A percentile compares a stretch with the other conserved stretches of the same genome.
These are phyloP conservation scores for Styphnolobium japonicum DNA, from an alignment of 306 rosid genomes.

Conservation along the genomic window DNA sequence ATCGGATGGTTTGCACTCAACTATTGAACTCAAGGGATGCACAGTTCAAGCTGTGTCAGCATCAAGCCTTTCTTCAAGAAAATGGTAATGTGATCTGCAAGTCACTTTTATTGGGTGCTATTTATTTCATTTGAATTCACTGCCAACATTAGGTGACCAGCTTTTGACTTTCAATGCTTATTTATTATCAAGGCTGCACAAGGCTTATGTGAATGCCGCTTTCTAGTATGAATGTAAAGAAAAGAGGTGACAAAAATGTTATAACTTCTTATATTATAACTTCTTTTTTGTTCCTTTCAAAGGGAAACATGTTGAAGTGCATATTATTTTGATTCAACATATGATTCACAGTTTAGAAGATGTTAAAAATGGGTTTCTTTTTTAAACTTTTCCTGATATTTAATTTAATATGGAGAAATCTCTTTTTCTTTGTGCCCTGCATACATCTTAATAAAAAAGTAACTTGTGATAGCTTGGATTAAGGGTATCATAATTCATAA, in stretches of 20 bases:
- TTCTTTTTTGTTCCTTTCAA: background rate
- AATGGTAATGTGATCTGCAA: slow-evolving; percentile 61
- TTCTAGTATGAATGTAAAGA: background rate
- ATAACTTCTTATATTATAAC: background rate
- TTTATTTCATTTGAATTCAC: slow-evolving; percentile 7
- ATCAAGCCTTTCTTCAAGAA: slow-evolving; percentile 61
- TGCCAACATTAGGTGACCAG: background rate
- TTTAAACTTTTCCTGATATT: background rate
- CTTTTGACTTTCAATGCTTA: background rate
- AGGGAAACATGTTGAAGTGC: background rate
- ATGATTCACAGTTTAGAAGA: background rate
- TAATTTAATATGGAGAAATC: background rate
- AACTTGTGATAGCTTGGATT: slow-evolving; percentile 6
- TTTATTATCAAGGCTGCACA: background rate
- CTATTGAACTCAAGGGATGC: slow-evolving; percentile 64
- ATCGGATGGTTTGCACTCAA: slow-evolving; percentile 45
- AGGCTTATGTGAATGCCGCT: background rate
- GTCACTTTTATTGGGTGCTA: slow-evolving; percentile 18
- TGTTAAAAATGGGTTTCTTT: background rate
- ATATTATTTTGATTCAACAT: slow-evolving; percentile 9
- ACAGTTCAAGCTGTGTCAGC: slow-evolving; percentile 81
- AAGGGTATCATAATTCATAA: slow-evolving; percentile 2
- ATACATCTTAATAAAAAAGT: background rate
- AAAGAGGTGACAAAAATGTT: slow-evolving; percentile 1
- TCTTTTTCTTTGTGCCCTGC: slow-evolving; percentile 1